Percentiles rank a stretch among this genome's conserved stretches.
Conservation (phyloP, 352 stramenopile species). For the Phytopythium helicoides region DNA sequence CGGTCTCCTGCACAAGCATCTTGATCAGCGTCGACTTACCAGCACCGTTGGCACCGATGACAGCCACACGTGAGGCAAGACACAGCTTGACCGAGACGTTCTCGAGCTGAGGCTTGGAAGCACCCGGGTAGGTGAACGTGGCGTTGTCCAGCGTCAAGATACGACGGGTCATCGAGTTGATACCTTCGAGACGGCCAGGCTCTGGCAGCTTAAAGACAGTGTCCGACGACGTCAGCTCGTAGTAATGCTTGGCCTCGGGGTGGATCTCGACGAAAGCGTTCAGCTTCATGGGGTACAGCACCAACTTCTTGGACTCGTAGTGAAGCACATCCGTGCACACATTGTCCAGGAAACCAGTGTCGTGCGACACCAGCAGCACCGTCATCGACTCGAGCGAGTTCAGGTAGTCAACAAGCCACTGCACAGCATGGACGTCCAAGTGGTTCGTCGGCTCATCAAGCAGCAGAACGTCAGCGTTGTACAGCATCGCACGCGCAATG, state of each 20-base stretch:
- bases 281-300: slow-evolving; percentile 90
- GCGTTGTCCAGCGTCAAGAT: slow-evolving; percentile 91
- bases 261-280: slow-evolving; percentile 89
- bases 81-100: slow-evolving; percentile 95
- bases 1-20: slow-evolving; percentile 84
- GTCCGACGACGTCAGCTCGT: slow-evolving; percentile 83
- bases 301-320: slow-evolving; percentile 96
- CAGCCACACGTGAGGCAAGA: slow-evolving; percentile 94
- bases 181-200: slow-evolving; percentile 88
- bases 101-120: slow-evolving; percentile 85
- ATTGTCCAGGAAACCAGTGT: slow-evolving; percentile 96
- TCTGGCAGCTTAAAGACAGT: slow-evolving; percentile 89
- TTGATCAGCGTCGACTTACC: slow-evolving; percentile 99
- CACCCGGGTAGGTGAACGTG: slow-evolving; percentile 86
- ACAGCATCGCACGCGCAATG: slow-evolving; percentile 91
- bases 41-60: slow-evolving; percentile 96
- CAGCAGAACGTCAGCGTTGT: slow-evolving; percentile 95
- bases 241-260: slow-evolving; percentile 93
- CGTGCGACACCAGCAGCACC: slow-evolving; percentile 96
- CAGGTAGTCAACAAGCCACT: slow-evolving; percentile 97
- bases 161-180: slow-evolving; percentile 89
- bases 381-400: slow-evolving; percentile 95
- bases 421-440: slow-evolving; percentile 95
- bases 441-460: slow-evolving; percentile 94
- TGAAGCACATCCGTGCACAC: slow-evolving; percentile 97